Percentiles rank a stretch among this genome's conserved stretches.
Conservation (phyloP, 305 asterid species). For the Solanum hybrid region DNA sequence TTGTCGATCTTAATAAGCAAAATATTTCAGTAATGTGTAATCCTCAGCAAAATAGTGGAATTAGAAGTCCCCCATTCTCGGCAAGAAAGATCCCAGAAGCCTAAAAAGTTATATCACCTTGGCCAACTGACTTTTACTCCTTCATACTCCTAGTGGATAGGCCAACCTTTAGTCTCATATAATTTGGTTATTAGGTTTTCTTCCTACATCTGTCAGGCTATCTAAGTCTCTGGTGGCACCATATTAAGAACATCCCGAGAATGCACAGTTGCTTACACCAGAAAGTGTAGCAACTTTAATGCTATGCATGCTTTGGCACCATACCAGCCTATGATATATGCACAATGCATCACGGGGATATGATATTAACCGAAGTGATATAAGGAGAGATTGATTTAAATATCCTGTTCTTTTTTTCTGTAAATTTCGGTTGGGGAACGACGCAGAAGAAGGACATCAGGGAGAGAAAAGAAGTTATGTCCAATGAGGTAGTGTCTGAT, state of each 20-base stretch:
- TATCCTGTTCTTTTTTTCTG: not conserved
- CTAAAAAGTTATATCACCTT: not conserved
- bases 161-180: not conserved
- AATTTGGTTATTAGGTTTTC: not conserved
- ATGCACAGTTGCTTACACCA: not conserved
- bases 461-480: not conserved
- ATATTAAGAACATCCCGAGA: not conserved
- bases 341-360: not conserved
- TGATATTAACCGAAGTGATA: not conserved
- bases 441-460: not conserved
- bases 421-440: not conserved
- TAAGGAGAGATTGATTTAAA: not conserved
- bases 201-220: not conserved
- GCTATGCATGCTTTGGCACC: not conserved
- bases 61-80: not conserved
- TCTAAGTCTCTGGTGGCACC: not conserved
- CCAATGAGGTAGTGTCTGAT: not conserved
- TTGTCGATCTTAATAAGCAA: not conserved
- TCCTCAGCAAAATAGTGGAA: not conserved
- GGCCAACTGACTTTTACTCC: not conserved
- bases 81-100: not conserved
- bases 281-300: not conserved
- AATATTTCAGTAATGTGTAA: not conserved
- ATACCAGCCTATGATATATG: not conserved
- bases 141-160: not conserved